Percentiles rank a stretch among this genome's conserved stretches.
phyloP scores from a whole-genome alignment of 129 eudicot genomes.

The Flaveria ramosissima region DNA sequence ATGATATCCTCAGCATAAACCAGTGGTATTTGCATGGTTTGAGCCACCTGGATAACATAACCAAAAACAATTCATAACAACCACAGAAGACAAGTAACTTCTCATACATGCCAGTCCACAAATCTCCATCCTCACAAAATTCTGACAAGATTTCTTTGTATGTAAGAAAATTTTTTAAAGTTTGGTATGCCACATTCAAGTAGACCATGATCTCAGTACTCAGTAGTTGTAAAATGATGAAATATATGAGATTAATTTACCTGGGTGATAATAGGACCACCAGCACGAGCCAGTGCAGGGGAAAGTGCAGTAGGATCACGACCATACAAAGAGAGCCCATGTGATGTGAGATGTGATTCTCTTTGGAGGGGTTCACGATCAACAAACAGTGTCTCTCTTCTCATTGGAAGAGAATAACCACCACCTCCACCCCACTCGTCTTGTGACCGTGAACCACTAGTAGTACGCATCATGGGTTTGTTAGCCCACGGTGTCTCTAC shows the following conservation, averaged over 20 bases:
- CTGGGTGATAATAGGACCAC: slow-evolving; percentile 67
- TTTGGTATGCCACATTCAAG: too few relatives aligned
- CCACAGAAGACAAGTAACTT: background rate
- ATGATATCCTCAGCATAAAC: slow-evolving; percentile 76
- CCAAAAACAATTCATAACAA: background rate
- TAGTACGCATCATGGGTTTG: slow-evolving; percentile 29
- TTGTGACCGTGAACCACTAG: slow-evolving; percentile 19
- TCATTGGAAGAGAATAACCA: slow-evolving; percentile 49
- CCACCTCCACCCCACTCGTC: slow-evolving; percentile 29
- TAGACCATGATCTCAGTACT: too few relatives aligned
- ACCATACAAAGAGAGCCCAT: slow-evolving; percentile 57
- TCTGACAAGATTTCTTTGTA: too few relatives aligned
- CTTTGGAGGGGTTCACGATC: slow-evolving; percentile 62
- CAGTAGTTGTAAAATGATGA: too few relatives aligned
- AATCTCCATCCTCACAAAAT: too few relatives aligned
- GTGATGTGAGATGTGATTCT: slow-evolving; percentile 46
- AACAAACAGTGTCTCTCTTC: slow-evolving; percentile 54
- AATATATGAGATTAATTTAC: slow-evolving; percentile 23
- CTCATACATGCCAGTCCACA: background rate
- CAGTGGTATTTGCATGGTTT: slow-evolving; percentile 86
- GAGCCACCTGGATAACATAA: slow-evolving; percentile 50
- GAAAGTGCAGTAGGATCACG: slow-evolving; percentile 51
- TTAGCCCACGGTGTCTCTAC: slow-evolving; percentile 61
- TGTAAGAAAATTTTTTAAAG: too few relatives aligned
- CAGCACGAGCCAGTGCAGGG: slow-evolving; percentile 42